Base-by-base conservation (phyloP, 2,329 filamentous ascomycete genomes). In the Sporothrix mexicana region DNA sequence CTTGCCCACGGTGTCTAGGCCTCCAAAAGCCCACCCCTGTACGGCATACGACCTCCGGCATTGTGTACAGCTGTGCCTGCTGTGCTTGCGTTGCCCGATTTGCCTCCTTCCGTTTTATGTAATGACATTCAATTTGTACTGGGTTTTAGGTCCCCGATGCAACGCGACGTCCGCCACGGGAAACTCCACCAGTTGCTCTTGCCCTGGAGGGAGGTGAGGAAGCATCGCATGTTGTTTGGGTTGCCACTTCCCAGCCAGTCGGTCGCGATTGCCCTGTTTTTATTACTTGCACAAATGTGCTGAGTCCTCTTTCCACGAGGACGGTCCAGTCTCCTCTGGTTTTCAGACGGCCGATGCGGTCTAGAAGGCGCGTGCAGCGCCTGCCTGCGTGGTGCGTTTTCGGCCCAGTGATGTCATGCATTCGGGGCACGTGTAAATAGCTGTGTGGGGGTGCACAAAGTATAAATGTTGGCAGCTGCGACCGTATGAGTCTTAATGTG, bases 371-470 rank as follows among this genome's bases (percentile, higher is more conserved):
- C 10, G 8, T 62, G 8, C n/a, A 55, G 47, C 13, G 47, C 47
- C n/a, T 10, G n/a, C 13, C n/a, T 30, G 43, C 43, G 15, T 51
- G 23, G 45, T 23, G 45, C 36, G 45, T 10, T 45, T 36, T 67
- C 43, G 23, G 30, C 23, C 64, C 64, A 67, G 64, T 67, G 64
- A 67, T 67, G 64, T 67, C 64, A 67, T 67, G 3, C 25, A 20
- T 20, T 36, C 5, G n/a, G 1, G 13, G 64, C 64, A 67, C 64
- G 23, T 67, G 64, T 36, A 51, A 67, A 67, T 30, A 17, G 43
- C 41, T 45, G 15, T 15, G 57, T 61, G 30, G 51, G 51, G 51
- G 51, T 53, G 51, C 23, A 55, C 7, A 36, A 36, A 36, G 30
- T 36, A 36, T 36, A 3, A 36, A 36, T 36, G 30, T 7, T 6